Evolutionary conservation across 129 eudicot species (phyloP), one percentile per base, ranked within the genome.

Genomic region (Centrapalus pauciflorus): DNA sequence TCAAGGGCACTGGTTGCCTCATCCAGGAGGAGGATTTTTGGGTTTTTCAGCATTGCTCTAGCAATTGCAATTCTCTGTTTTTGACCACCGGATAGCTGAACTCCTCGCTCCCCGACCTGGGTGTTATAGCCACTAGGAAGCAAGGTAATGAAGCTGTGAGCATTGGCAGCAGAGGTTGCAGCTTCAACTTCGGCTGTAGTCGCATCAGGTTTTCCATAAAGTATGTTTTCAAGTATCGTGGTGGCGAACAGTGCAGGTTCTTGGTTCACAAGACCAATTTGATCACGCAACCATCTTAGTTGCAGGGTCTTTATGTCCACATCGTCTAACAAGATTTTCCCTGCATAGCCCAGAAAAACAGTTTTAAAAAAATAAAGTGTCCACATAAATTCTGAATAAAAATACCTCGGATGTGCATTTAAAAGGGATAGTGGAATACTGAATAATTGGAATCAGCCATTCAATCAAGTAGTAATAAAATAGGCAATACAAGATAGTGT

Each of bases 191-290:
- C 90, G 27, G 76, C 86, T 79, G 75, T 88, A 20, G 86, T 80
- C 26, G 98, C 96, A 71, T 86, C 95, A 1, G 92, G 81, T 80
- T 93, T 89, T 61, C 95, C 98, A 20, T 93, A 86, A 12, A 93
- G 85, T 71, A 93, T 93, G 78, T 93, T 93, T 67, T 93, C 98
- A 43, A 93, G 95, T 41, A 93, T 93, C 8, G 98, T 93, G 67
- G 96, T 93, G 8, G 98, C 96, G 67, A 93, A 93, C 16, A 93
- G 92, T 61, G 98, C 96, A 3, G 98, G 98, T 70, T 92, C 98
- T 85, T 92, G 98, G 64, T 92, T 92, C 70, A 92, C 98, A 43
- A 92, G 83, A 49, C 98, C 98, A 33, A 92, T 89, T 55, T 88
- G 96, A 82, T 82, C 84, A 4, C 98, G 84, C 77, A 92, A 55